phyloP scores from a whole-genome alignment of 106 monocot species.

The Apostasia ramifera region DNA sequence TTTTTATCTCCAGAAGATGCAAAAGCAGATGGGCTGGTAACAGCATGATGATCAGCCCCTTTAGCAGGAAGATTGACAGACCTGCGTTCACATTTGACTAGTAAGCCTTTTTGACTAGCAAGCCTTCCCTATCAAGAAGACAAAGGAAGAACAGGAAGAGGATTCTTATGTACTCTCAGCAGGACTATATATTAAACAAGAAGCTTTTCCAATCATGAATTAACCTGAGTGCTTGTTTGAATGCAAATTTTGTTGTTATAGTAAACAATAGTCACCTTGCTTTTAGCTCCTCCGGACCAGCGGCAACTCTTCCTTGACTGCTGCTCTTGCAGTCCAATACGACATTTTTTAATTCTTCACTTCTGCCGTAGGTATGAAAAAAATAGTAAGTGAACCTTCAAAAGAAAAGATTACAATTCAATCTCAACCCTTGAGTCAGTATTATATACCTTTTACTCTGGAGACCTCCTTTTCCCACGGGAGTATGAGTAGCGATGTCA shows the following conservation, averaged over 20 bases:
- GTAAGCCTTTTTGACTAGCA: background rate
- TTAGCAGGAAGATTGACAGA: slow-evolving; percentile 10
- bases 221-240: background rate
- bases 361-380: background rate
- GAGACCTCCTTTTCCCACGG: background rate
- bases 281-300: background rate
- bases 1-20: background rate
- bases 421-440: no score
- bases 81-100: background rate
- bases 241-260: background rate
- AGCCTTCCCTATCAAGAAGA: background rate
- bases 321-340: background rate
- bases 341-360: slow-evolving; percentile 2
- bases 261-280: background rate
- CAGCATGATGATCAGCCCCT: background rate
- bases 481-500: background rate
- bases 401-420: background rate
- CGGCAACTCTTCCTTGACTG: background rate
- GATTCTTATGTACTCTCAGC: no score
- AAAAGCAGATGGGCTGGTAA: background rate
- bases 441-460: slow-evolving; percentile 6
- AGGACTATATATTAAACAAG: no score
- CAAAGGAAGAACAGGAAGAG: background rate
- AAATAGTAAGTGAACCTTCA: background rate
- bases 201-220: no score